A percentile compares a stretch with the other conserved stretches of the same genome.
Evolutionary conservation across 306 rosid genomes (phyloP).

Genomic region (Psophocarpus tetragonolobus): DNA sequence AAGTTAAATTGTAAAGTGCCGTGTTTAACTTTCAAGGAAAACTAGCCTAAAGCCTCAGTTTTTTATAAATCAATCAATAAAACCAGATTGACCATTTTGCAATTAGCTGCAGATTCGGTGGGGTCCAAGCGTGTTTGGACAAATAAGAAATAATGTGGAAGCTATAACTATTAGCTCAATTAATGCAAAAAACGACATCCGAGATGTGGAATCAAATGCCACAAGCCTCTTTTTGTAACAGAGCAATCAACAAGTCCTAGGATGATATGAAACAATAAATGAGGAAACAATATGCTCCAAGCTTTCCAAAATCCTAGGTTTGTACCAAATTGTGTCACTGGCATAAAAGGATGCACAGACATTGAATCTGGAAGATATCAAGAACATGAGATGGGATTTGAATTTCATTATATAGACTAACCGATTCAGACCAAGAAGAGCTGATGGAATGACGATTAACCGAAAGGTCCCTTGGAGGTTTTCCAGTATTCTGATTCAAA

Average conservation of each 20-base stretch:
- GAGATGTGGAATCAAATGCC: neutral
- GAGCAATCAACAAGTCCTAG: neutral
- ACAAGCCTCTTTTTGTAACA: neutral
- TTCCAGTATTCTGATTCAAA: slow-evolving; percentile 42
- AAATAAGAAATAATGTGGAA: neutral
- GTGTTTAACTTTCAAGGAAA: neutral
- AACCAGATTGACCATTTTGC: neutral
- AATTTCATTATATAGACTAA: slow-evolving; percentile 33
- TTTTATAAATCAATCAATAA: neutral
- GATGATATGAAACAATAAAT: neutral
- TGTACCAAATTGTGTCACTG: neutral
- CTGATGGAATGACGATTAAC: slow-evolving; percentile 53
- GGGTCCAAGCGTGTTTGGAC: neutral
- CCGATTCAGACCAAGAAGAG: slow-evolving; percentile 60
- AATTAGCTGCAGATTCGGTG: neutral
- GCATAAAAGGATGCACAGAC: neutral
- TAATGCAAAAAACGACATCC: neutral
- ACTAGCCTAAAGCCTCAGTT: neutral
- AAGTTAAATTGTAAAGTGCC: neutral
- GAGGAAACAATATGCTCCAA: neutral
- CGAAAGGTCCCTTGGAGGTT: slow-evolving; percentile 62
- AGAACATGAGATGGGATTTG: neutral
- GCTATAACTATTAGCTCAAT: neutral
- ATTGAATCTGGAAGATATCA: neutral
- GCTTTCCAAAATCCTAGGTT: slow-evolving; percentile 4